These are phyloP conservation scores for Eutrema heterophyllum DNA, from an alignment of 345 rosid species.

Conservation along the genomic window DNA sequence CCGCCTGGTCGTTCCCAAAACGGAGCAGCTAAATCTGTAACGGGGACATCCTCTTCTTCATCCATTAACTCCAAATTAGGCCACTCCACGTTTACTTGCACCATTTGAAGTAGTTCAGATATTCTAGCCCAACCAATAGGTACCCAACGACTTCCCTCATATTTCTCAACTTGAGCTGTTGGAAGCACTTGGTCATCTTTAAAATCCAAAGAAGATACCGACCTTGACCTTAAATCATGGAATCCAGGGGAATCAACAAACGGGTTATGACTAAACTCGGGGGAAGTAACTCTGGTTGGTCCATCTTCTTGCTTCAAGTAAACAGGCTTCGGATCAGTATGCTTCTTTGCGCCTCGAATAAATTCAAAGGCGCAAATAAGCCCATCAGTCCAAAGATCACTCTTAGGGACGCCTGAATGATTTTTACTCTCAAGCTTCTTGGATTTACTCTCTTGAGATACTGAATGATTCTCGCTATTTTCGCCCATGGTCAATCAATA, in stretches of 20 bases:
- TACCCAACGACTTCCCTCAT: conserved; percentile 69
- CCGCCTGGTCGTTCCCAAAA: conserved; percentile 94
- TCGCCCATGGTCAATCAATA: conserved; percentile 11
- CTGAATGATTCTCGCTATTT: conserved; percentile 6
- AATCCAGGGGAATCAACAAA: conserved; percentile 27
- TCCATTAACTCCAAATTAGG: conserved; percentile 44
- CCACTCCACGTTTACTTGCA: conserved; percentile 71
- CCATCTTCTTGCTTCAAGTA: conserved; percentile 26
- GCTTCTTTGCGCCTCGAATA: conserved; percentile 40
- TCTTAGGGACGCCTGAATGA: conserved; percentile 29
- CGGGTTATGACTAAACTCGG: conserved; percentile 21
- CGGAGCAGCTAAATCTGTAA: conserved; percentile 91
- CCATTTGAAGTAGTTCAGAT: conserved; percentile 57
- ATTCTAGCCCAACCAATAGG: conserved; percentile 95
- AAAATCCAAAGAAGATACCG: conserved; percentile 35
- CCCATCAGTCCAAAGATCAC: conserved; percentile 80
- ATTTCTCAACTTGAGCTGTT: conserved; percentile 39
- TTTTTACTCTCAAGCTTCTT: conserved; percentile 23
- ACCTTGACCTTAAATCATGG: conserved; percentile 22
- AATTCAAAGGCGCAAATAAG: conserved; percentile 87
- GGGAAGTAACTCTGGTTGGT: conserved; percentile 27
- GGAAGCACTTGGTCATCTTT: conserved; percentile 34
- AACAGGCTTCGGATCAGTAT: conserved; percentile 16
- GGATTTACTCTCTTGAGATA: conserved; percentile 16
- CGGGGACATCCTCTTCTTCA: conserved; percentile 59